Evolutionary conservation across 106 monocot species (phyloP).

Genomic region (Dactylorhiza incarnata): DNA sequence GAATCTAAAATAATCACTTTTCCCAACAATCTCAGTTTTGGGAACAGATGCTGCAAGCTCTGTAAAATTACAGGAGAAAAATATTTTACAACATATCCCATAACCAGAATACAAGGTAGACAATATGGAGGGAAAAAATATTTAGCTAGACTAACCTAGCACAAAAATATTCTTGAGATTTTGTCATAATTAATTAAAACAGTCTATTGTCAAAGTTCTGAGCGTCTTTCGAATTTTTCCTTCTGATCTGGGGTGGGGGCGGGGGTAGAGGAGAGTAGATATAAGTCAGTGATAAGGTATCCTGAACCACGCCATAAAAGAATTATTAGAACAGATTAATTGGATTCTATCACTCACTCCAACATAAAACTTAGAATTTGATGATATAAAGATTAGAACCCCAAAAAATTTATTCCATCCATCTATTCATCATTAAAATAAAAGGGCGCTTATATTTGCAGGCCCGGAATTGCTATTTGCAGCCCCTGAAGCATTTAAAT

Average conservation of each 20-base stretch:
- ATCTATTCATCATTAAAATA: neutral
- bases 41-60: conserved; percentile 90
- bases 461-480: too few species aligned
- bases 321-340: neutral
- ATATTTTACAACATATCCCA: neutral
- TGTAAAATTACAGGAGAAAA: conserved; percentile 19
- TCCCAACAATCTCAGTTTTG: conserved; percentile 79
- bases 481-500: too few species aligned
- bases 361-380: neutral
- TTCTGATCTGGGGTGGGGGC: neutral
- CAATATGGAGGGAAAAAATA: neutral
- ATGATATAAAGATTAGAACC: neutral
- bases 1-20: conserved; percentile 90
- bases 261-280: neutral
- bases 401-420: neutral
- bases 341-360: neutral
- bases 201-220: neutral
- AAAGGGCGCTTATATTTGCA: too few species aligned
- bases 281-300: neutral
- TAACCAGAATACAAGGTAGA: neutral
- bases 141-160: neutral
- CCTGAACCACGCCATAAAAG: neutral
- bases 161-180: neutral
- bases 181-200: neutral
- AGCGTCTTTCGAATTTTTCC: neutral